Evolutionary conservation across 2,329 filamentous ascomycete species (phyloP).

Genomic region (Tympanopsis confertula): DNA sequence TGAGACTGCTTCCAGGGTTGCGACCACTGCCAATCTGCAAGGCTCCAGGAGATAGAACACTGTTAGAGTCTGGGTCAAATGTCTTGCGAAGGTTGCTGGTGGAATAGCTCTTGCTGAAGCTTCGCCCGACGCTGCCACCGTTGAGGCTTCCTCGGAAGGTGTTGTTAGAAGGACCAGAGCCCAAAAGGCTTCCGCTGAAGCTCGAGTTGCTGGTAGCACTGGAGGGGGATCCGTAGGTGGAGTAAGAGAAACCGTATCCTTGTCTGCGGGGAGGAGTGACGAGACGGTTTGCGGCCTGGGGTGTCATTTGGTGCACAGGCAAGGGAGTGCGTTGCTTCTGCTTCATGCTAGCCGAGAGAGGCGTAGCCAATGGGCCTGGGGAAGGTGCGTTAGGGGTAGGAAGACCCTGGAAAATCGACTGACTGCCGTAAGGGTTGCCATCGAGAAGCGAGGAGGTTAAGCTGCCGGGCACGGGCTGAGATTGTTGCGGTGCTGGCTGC

Average conservation of each 20-base stretch:
- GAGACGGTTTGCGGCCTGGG: constrained; percentile 66
- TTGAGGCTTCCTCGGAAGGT: constrained; percentile 14
- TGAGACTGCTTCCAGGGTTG: constrained; percentile 60
- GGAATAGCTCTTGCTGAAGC: constrained; percentile 77
- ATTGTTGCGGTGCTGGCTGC: constrained; percentile 5
- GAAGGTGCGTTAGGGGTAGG: constrained; percentile 50
- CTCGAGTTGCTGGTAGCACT: constrained; percentile 57
- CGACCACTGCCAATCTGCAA: constrained; percentile 60
- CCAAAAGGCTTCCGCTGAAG: constrained; percentile 56
- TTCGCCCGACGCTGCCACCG: constrained; percentile 55
- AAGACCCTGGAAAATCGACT: constrained; percentile 72
- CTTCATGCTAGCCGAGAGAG: constrained; percentile 53
- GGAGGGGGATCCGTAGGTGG: constrained; percentile 73
- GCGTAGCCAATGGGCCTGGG: constrained; percentile 83
- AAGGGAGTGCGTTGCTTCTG: constrained; percentile 69
- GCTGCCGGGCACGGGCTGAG: constrained; percentile 31
- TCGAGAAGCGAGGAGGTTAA: constrained; percentile 36
- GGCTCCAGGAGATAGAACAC: constrained; percentile 73
- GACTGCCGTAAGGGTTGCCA: constrained; percentile 63
- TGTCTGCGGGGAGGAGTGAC: constrained; percentile 76
- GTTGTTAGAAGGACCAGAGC: too few species aligned
- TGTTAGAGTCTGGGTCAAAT: constrained; percentile 66
- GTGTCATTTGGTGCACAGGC: constrained; percentile 79
- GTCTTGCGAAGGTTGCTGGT: constrained; percentile 74
- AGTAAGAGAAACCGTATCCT: constrained; percentile 78